Evolutionary conservation across 169 alveolate genomes (phyloP), one percentile per base, ranked within the genome.

Genomic region (Plasmodium reichenowi): DNA sequence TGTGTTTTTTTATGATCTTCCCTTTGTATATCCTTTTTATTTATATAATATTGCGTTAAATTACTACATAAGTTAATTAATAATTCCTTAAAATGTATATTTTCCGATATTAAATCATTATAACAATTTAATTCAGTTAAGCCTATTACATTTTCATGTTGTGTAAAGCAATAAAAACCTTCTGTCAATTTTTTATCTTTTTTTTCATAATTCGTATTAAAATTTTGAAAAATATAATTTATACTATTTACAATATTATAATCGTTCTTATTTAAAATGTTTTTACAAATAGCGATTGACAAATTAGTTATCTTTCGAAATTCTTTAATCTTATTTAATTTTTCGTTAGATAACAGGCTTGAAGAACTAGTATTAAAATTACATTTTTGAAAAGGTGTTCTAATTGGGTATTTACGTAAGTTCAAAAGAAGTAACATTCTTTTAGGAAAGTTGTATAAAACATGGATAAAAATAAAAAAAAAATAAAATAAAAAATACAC

Each of bases 81-180:
- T 29, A 86, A 64, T 71, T 86, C 88, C 48, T 86, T 86, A 86
- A 86, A 86, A 62, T 20, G 38, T 86, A 86, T 86, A 43, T 45
- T 86, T 26, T 86, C 92, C n/a, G 88, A 60, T 10, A 86, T 58
- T 71, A 86, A 70, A 63, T 86, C 92, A 72, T 62, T 86, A 54
- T 60, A 86, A 32, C 92, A 29, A 26, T 60, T 72, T 15, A 86
- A 54, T 50, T 86, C 87, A 20, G 60, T 15, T 86, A 86, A 38
- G 20, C 88, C 88, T 70, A 74, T 60, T 2, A 26, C 24, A 29
- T 60, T 72, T 4, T 48, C 71, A 47, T 50, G 38, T 17, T 50
- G 62, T 29, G n/a, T 59, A 59, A 86, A 71, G 63, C 92, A 86
- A 62, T 86, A 71, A 54, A 71, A 86, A 9, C 92, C 92, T 71